These are phyloP conservation scores for Paraphaeosphaeria minitans DNA, from an alignment of 2,329 filamentous ascomycete species.

Conservation along the genomic window DNA sequence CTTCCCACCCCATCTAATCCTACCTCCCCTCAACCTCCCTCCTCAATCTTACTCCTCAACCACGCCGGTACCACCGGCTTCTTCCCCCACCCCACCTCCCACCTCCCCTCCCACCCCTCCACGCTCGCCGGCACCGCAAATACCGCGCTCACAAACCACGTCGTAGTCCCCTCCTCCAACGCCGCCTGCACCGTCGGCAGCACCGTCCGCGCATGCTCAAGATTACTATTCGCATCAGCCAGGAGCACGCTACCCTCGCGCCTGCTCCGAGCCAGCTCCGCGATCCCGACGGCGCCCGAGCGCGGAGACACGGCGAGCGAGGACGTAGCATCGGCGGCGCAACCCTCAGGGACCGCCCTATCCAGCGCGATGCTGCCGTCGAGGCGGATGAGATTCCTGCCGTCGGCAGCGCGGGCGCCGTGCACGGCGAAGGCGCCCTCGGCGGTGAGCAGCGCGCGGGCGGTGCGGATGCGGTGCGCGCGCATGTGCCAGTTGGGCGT, in stretches of 20 bases:
- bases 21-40: slow-evolving; percentile 53
- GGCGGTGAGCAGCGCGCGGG: slow-evolving; percentile 68
- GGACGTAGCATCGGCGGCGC: slow-evolving; percentile 30
- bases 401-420: slow-evolving; percentile 64
- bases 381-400: slow-evolving; percentile 57
- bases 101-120: slow-evolving; percentile 53
- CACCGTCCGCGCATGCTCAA: slow-evolving; percentile 72
- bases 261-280: slow-evolving; percentile 47
- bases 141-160: slow-evolving; percentile 73
- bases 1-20: slow-evolving; percentile 16
- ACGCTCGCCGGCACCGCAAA: slow-evolving; percentile 69
- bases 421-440: slow-evolving; percentile 77
- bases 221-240: slow-evolving; percentile 78
- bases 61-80: slow-evolving; percentile 65
- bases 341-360: slow-evolving; percentile 50
- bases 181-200: slow-evolving; percentile 72
- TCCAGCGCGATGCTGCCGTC: slow-evolving; percentile 43
- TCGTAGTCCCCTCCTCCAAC: slow-evolving; percentile 61
- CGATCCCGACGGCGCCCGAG: slow-evolving; percentile 58
- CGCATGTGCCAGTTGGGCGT: slow-evolving; percentile 71
- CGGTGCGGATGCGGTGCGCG: slow-evolving; percentile 65
- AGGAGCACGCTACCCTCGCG: slow-evolving; percentile 70
- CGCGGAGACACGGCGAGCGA: slow-evolving; percentile 53
- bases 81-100: slow-evolving; percentile 60
- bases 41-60: slow-evolving; percentile 61